Evolutionary conservation across 23 red algal species (phyloP).

Genomic region (Gracilaria caudata): DNA sequence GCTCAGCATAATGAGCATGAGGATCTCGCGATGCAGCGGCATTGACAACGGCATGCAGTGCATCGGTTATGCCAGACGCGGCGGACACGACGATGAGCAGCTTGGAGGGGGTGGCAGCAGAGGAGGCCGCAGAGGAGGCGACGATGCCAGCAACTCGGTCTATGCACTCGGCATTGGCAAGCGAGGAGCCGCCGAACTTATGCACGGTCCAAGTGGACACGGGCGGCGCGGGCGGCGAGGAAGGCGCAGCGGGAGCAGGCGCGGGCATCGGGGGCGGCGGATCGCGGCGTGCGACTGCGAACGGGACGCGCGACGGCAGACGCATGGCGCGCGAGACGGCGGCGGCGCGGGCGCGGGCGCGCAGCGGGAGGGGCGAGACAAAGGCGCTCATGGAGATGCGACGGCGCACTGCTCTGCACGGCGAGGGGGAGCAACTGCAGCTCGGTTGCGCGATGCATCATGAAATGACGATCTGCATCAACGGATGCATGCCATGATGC

Average conservation of each 20-base stretch:
- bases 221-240: not conserved
- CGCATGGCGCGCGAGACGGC: slow-evolving; percentile 7
- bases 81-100: slow-evolving; percentile 94
- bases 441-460: not conserved
- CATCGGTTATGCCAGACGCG: slow-evolving; percentile 86
- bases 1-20: slow-evolving; percentile 85
- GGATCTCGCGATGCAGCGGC: slow-evolving; percentile 62
- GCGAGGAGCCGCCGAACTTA: slow-evolving; percentile 95
- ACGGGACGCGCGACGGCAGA: not conserved
- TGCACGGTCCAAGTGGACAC: slow-evolving; percentile 70
- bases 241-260: not conserved
- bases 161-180: slow-evolving; percentile 67
- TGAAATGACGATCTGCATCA: too few relatives aligned
- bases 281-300: slow-evolving; percentile 24
- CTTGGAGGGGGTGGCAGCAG: slow-evolving; percentile 12
- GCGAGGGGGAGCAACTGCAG: not conserved
- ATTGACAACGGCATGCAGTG: slow-evolving; percentile 49
- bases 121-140: not conserved
- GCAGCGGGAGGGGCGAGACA: slow-evolving; percentile 12
- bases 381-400: slow-evolving; percentile 17
- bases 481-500: too few relatives aligned
- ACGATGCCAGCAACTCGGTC: slow-evolving; percentile 59
- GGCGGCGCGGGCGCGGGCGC: not conserved
- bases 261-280: not conserved
- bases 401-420: not conserved